Base-by-base conservation (phyloP, 2,329 filamentous ascomycete genomes). In the Penicillium sp. region DNA sequence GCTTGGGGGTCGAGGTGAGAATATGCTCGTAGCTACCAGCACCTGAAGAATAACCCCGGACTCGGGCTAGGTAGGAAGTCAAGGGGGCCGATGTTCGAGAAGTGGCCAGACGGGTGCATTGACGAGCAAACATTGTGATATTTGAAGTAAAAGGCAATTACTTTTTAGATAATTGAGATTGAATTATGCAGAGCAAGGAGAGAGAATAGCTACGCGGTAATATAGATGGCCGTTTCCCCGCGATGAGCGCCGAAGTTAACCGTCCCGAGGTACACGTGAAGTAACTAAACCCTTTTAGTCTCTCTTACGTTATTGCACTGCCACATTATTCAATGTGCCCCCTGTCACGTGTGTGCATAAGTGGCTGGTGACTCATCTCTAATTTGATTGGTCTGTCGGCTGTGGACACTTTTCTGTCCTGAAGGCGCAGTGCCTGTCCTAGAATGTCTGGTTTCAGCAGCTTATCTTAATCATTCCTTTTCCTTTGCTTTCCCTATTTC, bases 1-100 rank as follows among this genome's bases (percentile, higher is more conserved):
- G 88, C 74, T 88, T 89, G 10, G 93, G 93, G 63, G 84, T 85
- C 17, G 90, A 91, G 48, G 91, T 86, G 64, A 94, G 80, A 65
- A 97, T 87, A 75, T 88, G 88, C 70, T 97, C 89, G 76, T 95
- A 97, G 51, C 74, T 75, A 56, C 75, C 67, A 43, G 69, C 69
- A 54, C 72, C 72, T 61, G 76, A 77, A 56, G 77, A 80, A 61
- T 73, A 77, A 33, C 67, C 64, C 50, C 73, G 68, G 50, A 65
- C 62, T 53, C 71, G 71, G 42, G 68, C 60, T 38, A 74, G 56
- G 58, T 70, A 75, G 37, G 69, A 70, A 49, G 66, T 68, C 61
- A 75, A 68, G 35, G 73, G 68, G 50, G 69, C 62, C 31, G 73
- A 64, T 16, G 72, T 82, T 60, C 81, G 82, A 28, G 83, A 82